Base-by-base conservation (phyloP, 345 rosid species). In the Sisymbrium altissimum region DNA sequence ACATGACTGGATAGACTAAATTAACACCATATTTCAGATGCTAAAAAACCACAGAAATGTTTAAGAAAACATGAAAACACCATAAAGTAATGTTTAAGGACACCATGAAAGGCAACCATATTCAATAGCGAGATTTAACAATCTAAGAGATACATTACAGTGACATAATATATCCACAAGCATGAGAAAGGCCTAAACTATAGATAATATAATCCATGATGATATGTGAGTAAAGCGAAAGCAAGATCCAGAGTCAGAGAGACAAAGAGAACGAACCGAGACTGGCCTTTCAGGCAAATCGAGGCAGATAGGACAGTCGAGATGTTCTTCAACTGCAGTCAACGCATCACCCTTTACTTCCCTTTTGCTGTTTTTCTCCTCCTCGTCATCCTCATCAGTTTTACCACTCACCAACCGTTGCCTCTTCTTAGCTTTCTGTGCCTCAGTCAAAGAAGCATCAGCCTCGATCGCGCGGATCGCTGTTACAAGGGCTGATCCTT, bases 271-370 rank as follows among this genome's bases (percentile, higher is more conserved):
- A 62, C 86, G 15, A 59, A 91, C 97, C 71, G 97, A 82, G 21
- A 91, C 91, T 0, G 97, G 97, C 19, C 91, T 78, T 14, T 87
- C 90, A 13, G 81, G 88, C 69, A 86, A 35, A 58, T 80, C 83
- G 78, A 76, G 73, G 63, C 97, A 91, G 38, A 87, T 76, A 3
- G 88, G 64, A 46, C 97, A 91, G 17, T 72, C 79, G n/a, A n/a
- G n/a, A n/a, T n/a, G n/a, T n/a, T n/a, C n/a, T n/a, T n/a, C n/a
- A n/a, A n/a, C n/a, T n/a, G n/a, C n/a, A n/a, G n/a, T n/a, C n/a
- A n/a, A 4, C 87, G 68, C 70, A 17, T 41, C 71, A 11, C 36
- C 18, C 3, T 38, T 49, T 11, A 54, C 72, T 7, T 30, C 46
- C 9, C 14, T 41, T 7, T 21, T 9, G 0, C 2, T 17, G 11